Conservation (phyloP, 345 rosid genomes). For the Alliaria petiolata region DNA sequence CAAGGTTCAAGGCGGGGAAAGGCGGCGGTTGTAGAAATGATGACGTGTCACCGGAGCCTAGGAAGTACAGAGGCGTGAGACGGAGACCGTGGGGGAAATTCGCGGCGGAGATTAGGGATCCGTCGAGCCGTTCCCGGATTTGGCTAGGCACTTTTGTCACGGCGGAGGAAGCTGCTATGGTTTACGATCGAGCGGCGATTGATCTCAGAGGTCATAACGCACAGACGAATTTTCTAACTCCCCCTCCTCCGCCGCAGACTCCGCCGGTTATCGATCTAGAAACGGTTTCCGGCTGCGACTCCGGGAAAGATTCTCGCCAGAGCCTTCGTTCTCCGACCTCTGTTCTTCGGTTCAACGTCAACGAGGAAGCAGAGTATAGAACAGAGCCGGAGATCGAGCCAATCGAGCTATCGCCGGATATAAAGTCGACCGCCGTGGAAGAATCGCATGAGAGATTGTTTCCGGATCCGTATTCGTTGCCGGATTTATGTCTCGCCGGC, state of each 20-base stretch:
- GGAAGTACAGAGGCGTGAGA: slow-evolving; percentile 50
- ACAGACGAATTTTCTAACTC: slow-evolving; percentile 47
- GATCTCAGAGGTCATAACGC: slow-evolving; percentile 58
- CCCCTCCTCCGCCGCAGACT: slow-evolving; percentile 22
- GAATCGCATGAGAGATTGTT: slow-evolving; percentile 8
- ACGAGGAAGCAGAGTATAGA: slow-evolving; percentile 41
- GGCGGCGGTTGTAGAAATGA: background rate
- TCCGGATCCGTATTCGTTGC: slow-evolving; percentile 33
- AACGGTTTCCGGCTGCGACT: slow-evolving; percentile 40
- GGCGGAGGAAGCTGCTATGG: slow-evolving; percentile 77
- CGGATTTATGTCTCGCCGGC: slow-evolving; percentile 24
- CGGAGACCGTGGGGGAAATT: slow-evolving; percentile 87
- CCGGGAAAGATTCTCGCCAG: slow-evolving; percentile 40
- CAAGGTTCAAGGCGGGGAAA: background rate
- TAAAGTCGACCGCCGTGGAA: background rate
- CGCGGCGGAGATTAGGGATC: slow-evolving; percentile 96
- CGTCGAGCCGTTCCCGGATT: slow-evolving; percentile 62
- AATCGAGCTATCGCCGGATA: background rate
- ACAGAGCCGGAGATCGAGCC: slow-evolving; percentile 16
- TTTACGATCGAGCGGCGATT: slow-evolving; percentile 67
- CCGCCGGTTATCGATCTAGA: slow-evolving; percentile 30
- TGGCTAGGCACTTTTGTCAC: slow-evolving; percentile 92
- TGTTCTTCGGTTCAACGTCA: slow-evolving; percentile 59
- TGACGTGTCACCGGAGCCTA: slow-evolving; percentile 1
- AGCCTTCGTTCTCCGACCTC: slow-evolving; percentile 69